Evolutionary conservation across 495 filamentous ascomycete species (phyloP).

Genomic region (Pseudoneurospora amorphoporcata): DNA sequence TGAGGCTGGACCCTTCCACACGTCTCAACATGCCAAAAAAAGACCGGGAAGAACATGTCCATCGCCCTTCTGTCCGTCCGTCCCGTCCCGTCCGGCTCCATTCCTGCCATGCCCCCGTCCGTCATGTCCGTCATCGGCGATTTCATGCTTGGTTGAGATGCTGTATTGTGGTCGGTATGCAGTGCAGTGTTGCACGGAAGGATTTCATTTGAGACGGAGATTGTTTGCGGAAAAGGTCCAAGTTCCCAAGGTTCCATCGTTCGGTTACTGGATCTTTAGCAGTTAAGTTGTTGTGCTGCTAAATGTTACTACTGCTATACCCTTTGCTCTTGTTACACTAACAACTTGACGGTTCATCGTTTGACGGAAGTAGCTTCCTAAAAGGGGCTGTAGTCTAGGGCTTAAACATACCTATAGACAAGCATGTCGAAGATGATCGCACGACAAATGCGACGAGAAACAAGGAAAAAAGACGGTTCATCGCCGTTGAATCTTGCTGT

Average conservation of each 20-base stretch:
- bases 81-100: background rate
- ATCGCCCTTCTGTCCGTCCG: background rate
- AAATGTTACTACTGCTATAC: background rate
- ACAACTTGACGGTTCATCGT: background rate
- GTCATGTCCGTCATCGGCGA: background rate
- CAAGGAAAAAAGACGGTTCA: background rate
- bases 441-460: background rate
- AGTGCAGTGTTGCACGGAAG: background rate
- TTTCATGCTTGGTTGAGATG: background rate
- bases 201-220: background rate
- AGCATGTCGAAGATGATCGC: background rate
- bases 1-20: background rate
- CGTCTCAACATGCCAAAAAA: background rate
- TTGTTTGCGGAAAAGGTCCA: background rate
- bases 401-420: background rate
- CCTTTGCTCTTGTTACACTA: background rate
- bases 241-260: background rate
- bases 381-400: background rate
- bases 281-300: background rate
- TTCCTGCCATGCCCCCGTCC: background rate
- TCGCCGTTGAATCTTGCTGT: background rate
- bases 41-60: background rate
- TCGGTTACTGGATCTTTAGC: background rate
- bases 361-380: background rate
- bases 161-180: background rate